Evolutionary conservation across 805 yeast species (phyloP).

Genomic region (Saccharomycopsis guyanensis): DNA sequence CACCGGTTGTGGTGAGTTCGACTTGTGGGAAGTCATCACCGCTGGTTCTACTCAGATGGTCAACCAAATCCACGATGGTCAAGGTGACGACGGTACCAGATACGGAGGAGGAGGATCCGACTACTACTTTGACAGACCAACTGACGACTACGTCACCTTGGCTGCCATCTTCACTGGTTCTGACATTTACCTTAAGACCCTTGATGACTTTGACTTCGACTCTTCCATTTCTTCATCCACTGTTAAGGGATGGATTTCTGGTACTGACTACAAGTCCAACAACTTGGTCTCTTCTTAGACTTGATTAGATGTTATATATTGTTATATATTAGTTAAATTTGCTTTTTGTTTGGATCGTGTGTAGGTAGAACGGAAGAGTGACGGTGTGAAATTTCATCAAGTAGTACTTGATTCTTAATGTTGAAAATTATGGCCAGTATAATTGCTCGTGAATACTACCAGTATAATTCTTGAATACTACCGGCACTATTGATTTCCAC

Average conservation of each 20-base stretch:
- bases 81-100: constrained; percentile 49
- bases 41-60: constrained; percentile 70
- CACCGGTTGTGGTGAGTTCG: constrained; percentile 97
- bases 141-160: constrained; percentile 68
- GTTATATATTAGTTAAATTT: too few relatives aligned
- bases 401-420: too few relatives aligned
- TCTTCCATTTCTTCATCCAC: constrained; percentile 46
- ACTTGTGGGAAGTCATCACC: constrained; percentile 80
- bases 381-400: too few relatives aligned
- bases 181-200: constrained; percentile 49
- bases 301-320: too few relatives aligned
- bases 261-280: constrained; percentile 2
- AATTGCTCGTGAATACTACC: too few relatives aligned
- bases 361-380: too few relatives aligned
- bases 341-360: too few relatives aligned
- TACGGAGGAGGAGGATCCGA: constrained; percentile 49
- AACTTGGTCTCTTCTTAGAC: neutral
- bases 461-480: too few relatives aligned
- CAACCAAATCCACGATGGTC: constrained; percentile 78
- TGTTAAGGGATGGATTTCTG: constrained; percentile 48
- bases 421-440: too few relatives aligned
- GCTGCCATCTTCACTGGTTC: constrained; percentile 72
- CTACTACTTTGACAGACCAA: constrained; percentile 87
- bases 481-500: too few relatives aligned
- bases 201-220: constrained; percentile 50